These are phyloP conservation scores for Leucocoprinus birnbaumii DNA, from an alignment of 768 basidiomycete species.

Conservation along the genomic window DNA sequence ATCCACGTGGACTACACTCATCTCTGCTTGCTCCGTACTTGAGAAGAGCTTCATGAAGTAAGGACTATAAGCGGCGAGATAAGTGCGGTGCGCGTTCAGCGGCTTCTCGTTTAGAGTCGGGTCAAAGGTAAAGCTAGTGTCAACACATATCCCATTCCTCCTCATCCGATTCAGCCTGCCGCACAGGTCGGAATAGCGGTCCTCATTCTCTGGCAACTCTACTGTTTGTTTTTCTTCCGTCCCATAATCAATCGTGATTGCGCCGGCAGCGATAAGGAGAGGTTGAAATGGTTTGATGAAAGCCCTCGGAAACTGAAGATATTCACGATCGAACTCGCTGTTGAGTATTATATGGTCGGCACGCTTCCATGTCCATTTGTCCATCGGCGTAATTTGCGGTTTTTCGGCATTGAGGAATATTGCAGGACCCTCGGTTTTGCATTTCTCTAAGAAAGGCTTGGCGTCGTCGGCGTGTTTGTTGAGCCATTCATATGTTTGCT, in stretches of 20 bases:
- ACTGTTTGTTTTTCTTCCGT: constrained; percentile 1
- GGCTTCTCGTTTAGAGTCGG: constrained; percentile 17
- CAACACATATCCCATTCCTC: constrained; percentile 25
- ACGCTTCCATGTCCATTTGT: constrained; percentile 31
- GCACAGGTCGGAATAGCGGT: constrained; percentile 19
- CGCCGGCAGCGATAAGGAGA: constrained; percentile 32
- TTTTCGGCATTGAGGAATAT: constrained; percentile 48
- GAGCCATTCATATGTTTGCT: constrained; percentile 22
- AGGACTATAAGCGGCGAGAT: constrained; percentile 32
- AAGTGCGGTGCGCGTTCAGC: constrained; percentile 32
- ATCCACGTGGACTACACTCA: neutral
- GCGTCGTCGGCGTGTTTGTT: constrained; percentile 10
- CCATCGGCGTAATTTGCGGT: constrained; percentile 23
- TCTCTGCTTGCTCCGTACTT: constrained; percentile 8
- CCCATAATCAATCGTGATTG: constrained; percentile 21
- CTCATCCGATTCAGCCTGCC: constrained; percentile 32
- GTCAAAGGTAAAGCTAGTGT: constrained; percentile 30
- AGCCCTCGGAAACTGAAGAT: constrained; percentile 25
- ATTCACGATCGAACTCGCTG: constrained; percentile 22
- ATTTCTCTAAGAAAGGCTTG: neutral
- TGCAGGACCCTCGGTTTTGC: constrained; percentile 14
- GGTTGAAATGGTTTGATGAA: constrained; percentile 31
- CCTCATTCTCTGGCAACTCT: constrained; percentile 10
- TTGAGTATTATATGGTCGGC: constrained; percentile 38
- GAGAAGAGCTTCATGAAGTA: constrained; percentile 29